Conservation (phyloP, 2,329 filamentous ascomycete species). For the Neodidymelliopsis sp. region DNA sequence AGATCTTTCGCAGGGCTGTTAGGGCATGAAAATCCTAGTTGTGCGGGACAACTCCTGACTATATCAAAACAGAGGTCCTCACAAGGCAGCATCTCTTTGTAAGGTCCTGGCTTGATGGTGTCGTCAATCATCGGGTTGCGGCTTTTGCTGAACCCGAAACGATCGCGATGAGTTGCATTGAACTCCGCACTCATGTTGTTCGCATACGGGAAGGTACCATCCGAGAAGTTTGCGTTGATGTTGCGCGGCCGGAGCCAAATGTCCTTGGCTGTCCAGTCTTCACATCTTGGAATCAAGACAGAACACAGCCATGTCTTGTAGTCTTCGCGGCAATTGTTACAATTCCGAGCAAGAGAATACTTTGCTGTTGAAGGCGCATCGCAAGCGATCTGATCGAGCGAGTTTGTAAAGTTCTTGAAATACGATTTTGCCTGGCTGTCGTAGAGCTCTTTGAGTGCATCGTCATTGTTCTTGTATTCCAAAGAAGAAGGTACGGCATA, state of each 20-base stretch:
- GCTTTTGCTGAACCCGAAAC: constrained; percentile 61
- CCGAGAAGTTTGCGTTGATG: constrained; percentile 71
- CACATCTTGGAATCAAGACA: constrained; percentile 89
- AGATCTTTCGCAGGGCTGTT: constrained; percentile 20
- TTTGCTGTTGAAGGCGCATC: constrained; percentile 74
- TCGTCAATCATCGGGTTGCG: constrained; percentile 77
- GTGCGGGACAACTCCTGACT: constrained; percentile 82
- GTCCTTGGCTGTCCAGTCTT: constrained; percentile 72
- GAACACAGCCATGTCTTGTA: constrained; percentile 97
- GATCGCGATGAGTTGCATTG: constrained; percentile 34
- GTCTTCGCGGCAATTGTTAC: constrained; percentile 75
- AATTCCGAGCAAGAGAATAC: constrained; percentile 82
- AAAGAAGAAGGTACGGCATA: constrained; percentile 90
- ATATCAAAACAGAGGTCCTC: constrained; percentile 86
- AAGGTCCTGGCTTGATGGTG: constrained; percentile 79
- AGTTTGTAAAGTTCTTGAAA: constrained; percentile 81
- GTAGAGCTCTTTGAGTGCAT: constrained; percentile 74
- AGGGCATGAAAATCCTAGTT: constrained; percentile 80
- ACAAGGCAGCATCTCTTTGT: constrained; percentile 92
- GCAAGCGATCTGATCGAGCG: constrained; percentile 84
- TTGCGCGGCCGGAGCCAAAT: constrained; percentile 70
- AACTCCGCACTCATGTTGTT: constrained; percentile 27
- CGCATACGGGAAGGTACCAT: constrained; percentile 60
- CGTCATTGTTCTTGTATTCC: constrained; percentile 64
- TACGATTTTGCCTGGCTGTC: constrained; percentile 74